Conservation (phyloP, 306 rosid genomes). For the Vachellia collinsii region DNA sequence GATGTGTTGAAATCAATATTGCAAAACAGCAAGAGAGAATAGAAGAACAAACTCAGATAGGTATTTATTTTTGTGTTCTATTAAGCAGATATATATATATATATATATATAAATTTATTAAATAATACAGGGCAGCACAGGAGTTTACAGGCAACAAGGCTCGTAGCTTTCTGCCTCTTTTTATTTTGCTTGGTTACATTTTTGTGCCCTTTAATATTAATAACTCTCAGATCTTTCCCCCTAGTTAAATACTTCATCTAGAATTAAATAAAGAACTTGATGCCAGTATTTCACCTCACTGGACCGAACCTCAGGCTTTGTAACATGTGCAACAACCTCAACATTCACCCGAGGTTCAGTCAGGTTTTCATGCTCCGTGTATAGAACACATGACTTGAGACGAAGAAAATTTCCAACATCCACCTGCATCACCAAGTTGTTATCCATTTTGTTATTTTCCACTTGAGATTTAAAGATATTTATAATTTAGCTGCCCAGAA, state of each 20-base stretch:
- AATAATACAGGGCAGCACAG: neutral
- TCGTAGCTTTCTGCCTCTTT: neutral
- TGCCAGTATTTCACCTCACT: slow-evolving; percentile 65
- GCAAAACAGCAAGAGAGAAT: neutral
- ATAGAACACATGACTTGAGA: slow-evolving; percentile 78
- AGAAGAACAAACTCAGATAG: neutral
- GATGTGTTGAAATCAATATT: neutral
- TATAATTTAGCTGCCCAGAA: neutral
- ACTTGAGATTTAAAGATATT: neutral
- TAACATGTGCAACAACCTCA: slow-evolving; percentile 87
- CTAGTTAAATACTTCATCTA: neutral
- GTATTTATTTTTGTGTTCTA: slow-evolving; percentile 5
- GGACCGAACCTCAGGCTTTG: slow-evolving; percentile 78
- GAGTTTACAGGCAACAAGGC: neutral
- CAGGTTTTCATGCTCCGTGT: slow-evolving; percentile 68
- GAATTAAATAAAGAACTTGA: neutral
- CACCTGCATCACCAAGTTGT: slow-evolving; percentile 61
- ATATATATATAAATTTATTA: neutral
- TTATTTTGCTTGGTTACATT: too few relatives aligned
- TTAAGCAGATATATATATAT: neutral
- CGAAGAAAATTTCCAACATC: slow-evolving; percentile 91
- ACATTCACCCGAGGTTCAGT: slow-evolving; percentile 68
- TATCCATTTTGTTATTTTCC: slow-evolving; percentile 10
- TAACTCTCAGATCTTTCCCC: neutral
- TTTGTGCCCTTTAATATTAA: neutral